phyloP scores from a whole-genome alignment of 75 land plant species.

The Selaginella tamariscina region DNA sequence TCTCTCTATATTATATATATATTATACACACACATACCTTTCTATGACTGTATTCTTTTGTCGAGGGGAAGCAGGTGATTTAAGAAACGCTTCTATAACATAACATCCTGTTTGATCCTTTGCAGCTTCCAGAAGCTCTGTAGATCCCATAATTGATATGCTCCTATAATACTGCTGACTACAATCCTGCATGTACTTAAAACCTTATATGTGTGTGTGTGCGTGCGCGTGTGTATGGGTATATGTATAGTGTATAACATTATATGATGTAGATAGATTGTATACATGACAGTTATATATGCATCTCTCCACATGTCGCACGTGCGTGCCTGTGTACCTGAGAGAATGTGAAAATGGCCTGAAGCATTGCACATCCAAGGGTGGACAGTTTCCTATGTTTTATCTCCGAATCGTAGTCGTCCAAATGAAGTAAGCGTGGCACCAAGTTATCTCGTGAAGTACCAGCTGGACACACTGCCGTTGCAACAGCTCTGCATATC shows the following conservation, averaged over 20 bases:
- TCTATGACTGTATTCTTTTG: conserved; percentile 49
- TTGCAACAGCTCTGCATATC: conserved; percentile 61
- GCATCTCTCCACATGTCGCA: no score
- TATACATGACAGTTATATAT: no score
- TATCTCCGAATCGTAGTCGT: conserved; percentile 41
- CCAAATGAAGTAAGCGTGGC: conserved; percentile 66
- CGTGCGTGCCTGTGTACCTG: conserved; percentile 51
- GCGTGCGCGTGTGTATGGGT: background rate
- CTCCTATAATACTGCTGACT: conserved; percentile 54
- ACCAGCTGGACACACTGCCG: conserved; percentile 36
- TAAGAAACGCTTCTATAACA: conserved; percentile 73
- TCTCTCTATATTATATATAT: no score
- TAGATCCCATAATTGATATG: conserved; percentile 46
- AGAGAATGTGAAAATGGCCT: conserved; percentile 52
- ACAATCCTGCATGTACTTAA: conserved; percentile 36
- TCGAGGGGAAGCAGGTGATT: conserved; percentile 48
- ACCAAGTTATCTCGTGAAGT: conserved; percentile 43
- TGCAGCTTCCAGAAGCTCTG: conserved; percentile 44
- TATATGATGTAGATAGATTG: background rate
- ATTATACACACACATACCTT: no score
- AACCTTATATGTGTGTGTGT: background rate
- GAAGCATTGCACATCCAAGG: conserved; percentile 82
- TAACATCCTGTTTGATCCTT: conserved; percentile 71
- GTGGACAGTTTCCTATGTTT: conserved; percentile 53
- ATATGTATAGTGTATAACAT: background rate